Percentiles rank a stretch among this genome's conserved stretches.
Conservation (phyloP, 768 basidiomycete species). For the Porpolomopsis calyptriformis region DNA sequence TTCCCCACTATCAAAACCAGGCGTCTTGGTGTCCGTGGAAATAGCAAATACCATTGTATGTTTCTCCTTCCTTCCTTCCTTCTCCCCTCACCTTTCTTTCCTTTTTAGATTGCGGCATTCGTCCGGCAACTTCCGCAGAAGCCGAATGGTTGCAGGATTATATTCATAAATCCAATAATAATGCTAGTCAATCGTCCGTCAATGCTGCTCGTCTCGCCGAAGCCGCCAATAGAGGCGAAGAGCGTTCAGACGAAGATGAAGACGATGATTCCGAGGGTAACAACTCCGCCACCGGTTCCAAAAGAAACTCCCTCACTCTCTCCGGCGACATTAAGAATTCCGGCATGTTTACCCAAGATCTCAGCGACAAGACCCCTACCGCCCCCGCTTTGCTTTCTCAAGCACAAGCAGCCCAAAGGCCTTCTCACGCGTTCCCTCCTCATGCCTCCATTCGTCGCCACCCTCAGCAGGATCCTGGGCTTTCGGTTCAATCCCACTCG, state of each 20-base stretch:
- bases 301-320: slow-evolving; percentile 64
- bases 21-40: slow-evolving; percentile 83
- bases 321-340: slow-evolving; percentile 52
- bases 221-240: slow-evolving; percentile 50
- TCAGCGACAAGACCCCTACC: slow-evolving; percentile 81
- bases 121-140: slow-evolving; percentile 83
- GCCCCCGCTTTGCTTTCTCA: slow-evolving; percentile 68
- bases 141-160: slow-evolving; percentile 90
- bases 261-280: slow-evolving; percentile 76
- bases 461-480: slow-evolving; percentile 44
- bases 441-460: slow-evolving; percentile 75
- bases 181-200: slow-evolving; percentile 62
- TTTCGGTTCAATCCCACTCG: slow-evolving; percentile 48
- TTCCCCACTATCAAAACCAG: slow-evolving; percentile 94
- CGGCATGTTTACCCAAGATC: slow-evolving; percentile 46
- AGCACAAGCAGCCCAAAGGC: slow-evolving; percentile 58
- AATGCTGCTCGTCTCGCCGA: slow-evolving; percentile 65
- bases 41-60: slow-evolving; percentile 94
- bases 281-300: slow-evolving; percentile 51
- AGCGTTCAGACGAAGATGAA: slow-evolving; percentile 73
- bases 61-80: slow-evolving; percentile 24
- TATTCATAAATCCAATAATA: slow-evolving; percentile 84
- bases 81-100: slow-evolving; percentile 21
- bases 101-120: slow-evolving; percentile 76
- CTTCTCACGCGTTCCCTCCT: slow-evolving; percentile 45